Conservation (phyloP, 179 eudicot species). For the Beta corolliflora region DNA sequence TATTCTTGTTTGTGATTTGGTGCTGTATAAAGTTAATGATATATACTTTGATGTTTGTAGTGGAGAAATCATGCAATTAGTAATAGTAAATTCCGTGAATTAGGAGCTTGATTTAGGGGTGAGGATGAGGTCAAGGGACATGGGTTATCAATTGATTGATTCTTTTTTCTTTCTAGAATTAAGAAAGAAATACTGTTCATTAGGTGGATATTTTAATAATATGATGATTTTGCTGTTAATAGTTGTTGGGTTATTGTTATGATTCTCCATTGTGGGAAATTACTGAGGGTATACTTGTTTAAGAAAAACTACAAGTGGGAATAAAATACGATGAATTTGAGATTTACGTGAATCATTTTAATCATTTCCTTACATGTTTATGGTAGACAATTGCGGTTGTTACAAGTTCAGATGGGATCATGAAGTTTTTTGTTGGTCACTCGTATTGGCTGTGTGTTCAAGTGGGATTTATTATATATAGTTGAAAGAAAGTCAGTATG, state of each 20-base stretch:
- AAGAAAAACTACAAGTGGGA: constrained; percentile 5
- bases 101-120: constrained; percentile 19
- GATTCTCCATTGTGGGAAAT: constrained; percentile 15
- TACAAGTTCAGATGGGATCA: not conserved
- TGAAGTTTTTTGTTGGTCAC: constrained; percentile 12
- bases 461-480: constrained; percentile 24
- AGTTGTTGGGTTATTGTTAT: constrained; percentile 23
- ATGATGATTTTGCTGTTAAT: constrained; percentile 14
- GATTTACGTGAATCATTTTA: constrained; percentile 5
- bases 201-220: not conserved
- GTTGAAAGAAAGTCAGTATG: constrained; percentile 18
- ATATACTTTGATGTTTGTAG: not conserved
- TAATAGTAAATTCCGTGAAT: constrained; percentile 12
- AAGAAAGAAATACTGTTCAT: not conserved
- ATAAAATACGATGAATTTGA: constrained; percentile 6
- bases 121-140: not conserved
- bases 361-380: constrained; percentile 6
- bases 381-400: constrained; percentile 1
- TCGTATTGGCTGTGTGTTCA: not conserved
- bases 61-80: not conserved
- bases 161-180: not conserved
- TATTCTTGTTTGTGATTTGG: constrained; percentile 3
- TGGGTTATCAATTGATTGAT: not conserved
- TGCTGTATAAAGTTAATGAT: constrained; percentile 4
- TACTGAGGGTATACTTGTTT: constrained; percentile 1